Evolutionary conservation across 257 asterid genomes (phyloP).

Genomic region (Eucommia ulmoides): DNA sequence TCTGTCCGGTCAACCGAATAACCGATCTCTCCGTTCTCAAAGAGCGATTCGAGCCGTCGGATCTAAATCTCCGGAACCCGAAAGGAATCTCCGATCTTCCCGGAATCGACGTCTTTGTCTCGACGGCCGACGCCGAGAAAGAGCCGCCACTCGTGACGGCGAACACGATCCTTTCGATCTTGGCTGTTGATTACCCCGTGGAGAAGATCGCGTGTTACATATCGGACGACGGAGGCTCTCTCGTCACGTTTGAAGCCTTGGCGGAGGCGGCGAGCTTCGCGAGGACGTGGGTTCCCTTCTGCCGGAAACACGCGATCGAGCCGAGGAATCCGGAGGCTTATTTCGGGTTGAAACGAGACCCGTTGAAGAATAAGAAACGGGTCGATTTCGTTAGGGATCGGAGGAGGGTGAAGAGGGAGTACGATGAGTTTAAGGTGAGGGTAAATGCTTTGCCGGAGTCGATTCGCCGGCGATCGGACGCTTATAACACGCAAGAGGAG

Average conservation of each 20-base stretch:
- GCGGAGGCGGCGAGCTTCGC: neutral
- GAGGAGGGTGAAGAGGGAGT: neutral
- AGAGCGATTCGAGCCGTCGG: neutral
- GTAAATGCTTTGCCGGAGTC: neutral
- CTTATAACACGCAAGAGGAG: neutral
- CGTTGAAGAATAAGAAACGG: neutral
- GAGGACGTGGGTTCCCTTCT: neutral
- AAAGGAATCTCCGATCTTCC: neutral
- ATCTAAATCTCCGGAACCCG: neutral
- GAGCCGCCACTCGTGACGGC: neutral
- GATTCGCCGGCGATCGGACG: neutral
- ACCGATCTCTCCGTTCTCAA: neutral
- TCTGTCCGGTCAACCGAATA: neutral
- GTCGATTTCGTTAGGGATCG: neutral
- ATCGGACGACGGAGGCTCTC: neutral
- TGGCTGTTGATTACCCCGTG: neutral
- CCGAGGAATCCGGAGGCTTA: neutral
- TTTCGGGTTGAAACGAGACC: neutral
- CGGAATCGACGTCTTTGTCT: neutral
- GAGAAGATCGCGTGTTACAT: neutral
- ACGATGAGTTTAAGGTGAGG: neutral
- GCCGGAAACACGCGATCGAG: neutral
- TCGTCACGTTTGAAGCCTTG: neutral
- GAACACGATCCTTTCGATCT: neutral
- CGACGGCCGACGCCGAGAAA: neutral